Evolutionary conservation across 2,329 filamentous ascomycete genomes (phyloP).

Genomic region (Blastomyces parvus): DNA sequence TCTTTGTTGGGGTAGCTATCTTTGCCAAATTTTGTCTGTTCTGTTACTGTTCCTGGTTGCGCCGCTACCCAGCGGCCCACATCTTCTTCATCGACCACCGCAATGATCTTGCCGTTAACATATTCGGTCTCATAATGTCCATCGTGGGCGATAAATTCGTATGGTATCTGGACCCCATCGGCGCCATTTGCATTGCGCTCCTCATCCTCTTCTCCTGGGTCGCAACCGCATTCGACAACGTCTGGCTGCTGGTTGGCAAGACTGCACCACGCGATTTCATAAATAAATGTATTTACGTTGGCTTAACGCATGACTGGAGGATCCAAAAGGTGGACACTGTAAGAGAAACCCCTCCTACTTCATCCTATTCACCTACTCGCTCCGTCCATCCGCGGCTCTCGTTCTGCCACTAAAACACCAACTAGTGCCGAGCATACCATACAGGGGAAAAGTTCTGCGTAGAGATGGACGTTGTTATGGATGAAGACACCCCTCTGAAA

Average conservation of each 20-base stretch:
- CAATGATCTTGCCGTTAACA: constrained; percentile 49
- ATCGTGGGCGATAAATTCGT: constrained; percentile 43
- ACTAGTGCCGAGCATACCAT: constrained; percentile 49
- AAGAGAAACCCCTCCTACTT: neutral
- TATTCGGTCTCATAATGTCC: constrained; percentile 48
- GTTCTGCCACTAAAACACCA: neutral
- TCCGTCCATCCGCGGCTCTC: neutral
- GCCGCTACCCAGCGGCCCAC: constrained; percentile 16
- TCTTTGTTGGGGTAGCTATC: constrained; percentile 42
- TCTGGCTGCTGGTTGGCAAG: constrained; percentile 53
- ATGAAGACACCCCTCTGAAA: constrained; percentile 45
- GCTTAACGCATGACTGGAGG: constrained; percentile 45
- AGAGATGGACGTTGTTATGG: constrained; percentile 54
- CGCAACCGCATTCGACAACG: constrained; percentile 52
- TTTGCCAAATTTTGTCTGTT: constrained; percentile 23
- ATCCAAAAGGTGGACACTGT: constrained; percentile 50
- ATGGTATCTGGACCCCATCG: constrained; percentile 54
- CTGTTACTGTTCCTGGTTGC: constrained; percentile 18
- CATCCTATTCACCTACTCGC: neutral
- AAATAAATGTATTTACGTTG: constrained; percentile 48
- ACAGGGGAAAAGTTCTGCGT: constrained; percentile 54
- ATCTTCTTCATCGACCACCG: constrained; percentile 43
- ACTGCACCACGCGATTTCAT: constrained; percentile 50
- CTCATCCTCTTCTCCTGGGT: constrained; percentile 55
- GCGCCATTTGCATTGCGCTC: constrained; percentile 51